Evolutionary conservation across 192 early-diverging fungal genomes (phyloP), one percentile per base, ranked within the genome.

Genomic region (Chytriomyces sp.): DNA sequence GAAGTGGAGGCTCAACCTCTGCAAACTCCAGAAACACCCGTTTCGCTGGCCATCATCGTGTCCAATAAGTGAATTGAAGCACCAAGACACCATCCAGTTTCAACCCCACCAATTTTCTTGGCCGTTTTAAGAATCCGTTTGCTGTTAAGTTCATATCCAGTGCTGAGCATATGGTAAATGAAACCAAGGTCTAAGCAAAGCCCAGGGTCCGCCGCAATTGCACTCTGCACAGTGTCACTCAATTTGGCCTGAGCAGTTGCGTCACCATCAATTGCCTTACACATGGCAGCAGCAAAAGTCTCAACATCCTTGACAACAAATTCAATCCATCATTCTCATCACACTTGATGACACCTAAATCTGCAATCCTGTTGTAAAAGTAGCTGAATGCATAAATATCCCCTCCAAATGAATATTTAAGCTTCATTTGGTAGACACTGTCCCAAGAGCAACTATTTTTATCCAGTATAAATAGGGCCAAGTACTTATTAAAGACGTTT

Each of bases 21-120:
- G 28, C 65, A 68, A 10, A 68, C 65, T 19, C 65, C 65, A 10
- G 52, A 28, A 52, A 55, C 52, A 3, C 65, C 73, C 37, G 30
- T 28, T 7, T 40, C 5, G 17, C 57, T 57, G 3, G n/a, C n/a
- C 49, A 74, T 74, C 73, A 74, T 55, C 31, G 68, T 74, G 75
- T 95, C 92, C 10, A 96, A 77, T 57, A 97, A 82, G 30, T 91
- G 86, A 60, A 98, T 90, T 26, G 95, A 88, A 26, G 94, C 94
- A 32, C 96, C 96, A 41, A 98, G 81, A 77, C 92, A 94, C 97
- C 97, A 99, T 12, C 97, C 97, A 19, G 93, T 96, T 75, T 99
- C 95, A 39, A 93, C 89, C 30, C 88, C 92, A 36, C 90, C 85
- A 60, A 99, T 94, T 85, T 98, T 96, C 76, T 96, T 93, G 4